A percentile compares a stretch with the other conserved stretches of the same genome.
Conservation (phyloP, 257 asterid species). For the Handroanthus guayacan region DNA sequence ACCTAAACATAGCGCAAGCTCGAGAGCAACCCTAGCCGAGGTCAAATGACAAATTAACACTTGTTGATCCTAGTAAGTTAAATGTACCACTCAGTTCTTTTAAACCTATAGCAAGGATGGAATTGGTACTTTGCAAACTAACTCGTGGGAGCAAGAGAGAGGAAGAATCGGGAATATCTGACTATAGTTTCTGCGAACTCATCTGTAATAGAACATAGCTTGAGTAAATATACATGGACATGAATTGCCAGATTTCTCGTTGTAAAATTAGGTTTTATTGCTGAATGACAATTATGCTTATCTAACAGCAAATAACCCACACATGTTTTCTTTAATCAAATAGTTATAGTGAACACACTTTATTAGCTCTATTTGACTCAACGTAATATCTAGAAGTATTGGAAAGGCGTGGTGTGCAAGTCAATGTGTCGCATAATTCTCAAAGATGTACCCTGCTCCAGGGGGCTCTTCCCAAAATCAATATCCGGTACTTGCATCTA, state of each 20-base stretch:
- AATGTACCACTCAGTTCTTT: not conserved
- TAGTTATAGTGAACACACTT: not conserved
- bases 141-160: not conserved
- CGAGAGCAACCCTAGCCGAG: not conserved
- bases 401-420: not conserved
- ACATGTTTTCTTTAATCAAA: not conserved
- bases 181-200: not conserved
- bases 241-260: no score
- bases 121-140: not conserved
- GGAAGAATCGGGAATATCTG: no score
- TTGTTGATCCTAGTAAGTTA: not conserved
- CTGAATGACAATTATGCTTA: not conserved
- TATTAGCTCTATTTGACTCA: not conserved
- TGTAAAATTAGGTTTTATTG: not conserved
- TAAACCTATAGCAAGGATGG: not conserved
- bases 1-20: not conserved
- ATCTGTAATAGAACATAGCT: not conserved
- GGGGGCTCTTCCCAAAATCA: not conserved
- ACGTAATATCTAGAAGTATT: not conserved
- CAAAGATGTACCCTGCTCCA: not conserved
- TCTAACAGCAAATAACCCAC: constrained; percentile 1
- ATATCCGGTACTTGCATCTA: not conserved
- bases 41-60: not conserved
- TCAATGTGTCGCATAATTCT: not conserved
- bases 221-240: not conserved